Evolutionary conservation across 2,329 filamentous ascomycete genomes (phyloP).

Genomic region (Amesomyces nigricolor): DNA sequence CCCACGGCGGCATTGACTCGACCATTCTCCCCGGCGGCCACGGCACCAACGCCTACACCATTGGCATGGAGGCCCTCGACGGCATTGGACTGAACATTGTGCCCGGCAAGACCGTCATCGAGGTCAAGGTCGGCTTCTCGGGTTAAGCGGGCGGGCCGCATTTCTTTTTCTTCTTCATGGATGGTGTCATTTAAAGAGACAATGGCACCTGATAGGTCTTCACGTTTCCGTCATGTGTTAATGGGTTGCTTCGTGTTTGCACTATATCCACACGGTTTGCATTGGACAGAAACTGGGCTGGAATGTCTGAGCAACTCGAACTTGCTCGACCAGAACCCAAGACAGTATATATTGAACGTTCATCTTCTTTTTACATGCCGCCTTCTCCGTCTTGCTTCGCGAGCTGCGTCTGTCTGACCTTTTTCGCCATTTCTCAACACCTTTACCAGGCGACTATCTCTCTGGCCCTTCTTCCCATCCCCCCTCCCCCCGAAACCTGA

Average conservation of each 20-base stretch:
- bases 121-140: slow-evolving; percentile 24
- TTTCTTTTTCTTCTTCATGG: slow-evolving; percentile 9
- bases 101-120: slow-evolving; percentile 21
- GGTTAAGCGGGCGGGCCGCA: neutral
- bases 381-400: too few relatives aligned
- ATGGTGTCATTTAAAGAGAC: slow-evolving; percentile 11
- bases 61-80: slow-evolving; percentile 31
- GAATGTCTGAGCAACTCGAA: neutral
- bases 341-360: too few relatives aligned
- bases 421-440: too few relatives aligned
- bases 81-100: slow-evolving; percentile 34
- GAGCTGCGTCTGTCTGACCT: too few relatives aligned
- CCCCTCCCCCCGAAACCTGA: too few relatives aligned
- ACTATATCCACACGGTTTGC: slow-evolving; percentile 4
- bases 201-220: slow-evolving; percentile 17
- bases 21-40: slow-evolving; percentile 29
- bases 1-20: slow-evolving; percentile 35
- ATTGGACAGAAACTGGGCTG: slow-evolving; percentile 2
- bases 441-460: too few relatives aligned
- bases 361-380: too few relatives aligned
- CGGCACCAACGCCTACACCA: slow-evolving; percentile 33
- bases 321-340: neutral
- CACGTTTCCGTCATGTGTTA: slow-evolving; percentile 5
- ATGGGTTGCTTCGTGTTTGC: slow-evolving; percentile 5
- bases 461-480: too few relatives aligned